Conservation (phyloP, 2,329 filamentous ascomycete species). For the Pseudogymnoascus sp. region DNA sequence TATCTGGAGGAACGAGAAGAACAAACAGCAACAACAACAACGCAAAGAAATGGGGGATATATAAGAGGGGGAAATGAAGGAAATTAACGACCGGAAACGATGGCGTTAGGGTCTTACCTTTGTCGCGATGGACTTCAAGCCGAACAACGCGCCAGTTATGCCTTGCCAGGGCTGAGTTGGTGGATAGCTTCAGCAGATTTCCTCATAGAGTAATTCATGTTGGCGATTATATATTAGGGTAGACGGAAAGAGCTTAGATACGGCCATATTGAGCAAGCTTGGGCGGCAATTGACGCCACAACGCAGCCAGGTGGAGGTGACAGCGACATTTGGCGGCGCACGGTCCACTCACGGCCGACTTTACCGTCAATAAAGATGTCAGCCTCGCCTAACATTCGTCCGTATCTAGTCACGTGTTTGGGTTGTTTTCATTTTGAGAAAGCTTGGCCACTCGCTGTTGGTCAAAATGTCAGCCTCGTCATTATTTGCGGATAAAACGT, state of each 20-base stretch:
- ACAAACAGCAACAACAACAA: not conserved
- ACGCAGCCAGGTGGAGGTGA: not conserved
- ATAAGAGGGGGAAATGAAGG: not conserved
- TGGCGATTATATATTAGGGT: not conserved
- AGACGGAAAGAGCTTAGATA: not conserved
- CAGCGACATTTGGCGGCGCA: not conserved
- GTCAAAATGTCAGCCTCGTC: not conserved
- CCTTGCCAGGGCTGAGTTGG: constrained; percentile 1
- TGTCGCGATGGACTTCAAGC: not conserved
- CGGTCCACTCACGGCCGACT: not conserved
- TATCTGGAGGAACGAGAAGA: not conserved
- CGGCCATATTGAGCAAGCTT: not conserved
- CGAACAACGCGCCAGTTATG: not conserved
- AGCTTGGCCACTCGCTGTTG: not conserved
- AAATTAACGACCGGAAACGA: not conserved
- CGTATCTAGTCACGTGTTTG: not conserved
- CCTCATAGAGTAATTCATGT: not conserved
- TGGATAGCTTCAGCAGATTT: constrained; percentile 1
- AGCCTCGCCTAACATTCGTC: not conserved
- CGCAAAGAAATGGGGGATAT: not conserved
- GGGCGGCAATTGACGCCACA: constrained; percentile 7
- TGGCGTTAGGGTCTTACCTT: not conserved
- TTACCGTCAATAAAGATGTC: not conserved
- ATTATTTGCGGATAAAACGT: not conserved
- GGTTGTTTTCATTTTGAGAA: not conserved